Evolutionary conservation across 2,329 filamentous ascomycete species (phyloP).

Genomic region (Xylariaceae sp.): DNA sequence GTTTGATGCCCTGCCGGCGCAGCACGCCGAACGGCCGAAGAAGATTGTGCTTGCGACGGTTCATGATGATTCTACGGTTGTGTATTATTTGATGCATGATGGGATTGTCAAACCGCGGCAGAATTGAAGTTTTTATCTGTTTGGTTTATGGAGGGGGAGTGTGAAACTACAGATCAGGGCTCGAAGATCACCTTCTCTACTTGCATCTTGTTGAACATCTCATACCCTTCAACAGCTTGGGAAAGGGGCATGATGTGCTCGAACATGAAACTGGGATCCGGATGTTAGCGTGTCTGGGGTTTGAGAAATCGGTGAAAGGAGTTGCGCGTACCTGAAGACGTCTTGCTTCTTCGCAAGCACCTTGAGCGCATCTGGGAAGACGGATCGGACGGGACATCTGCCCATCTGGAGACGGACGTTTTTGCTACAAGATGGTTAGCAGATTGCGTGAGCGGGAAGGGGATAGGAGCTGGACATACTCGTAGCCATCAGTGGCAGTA

Average conservation of each 20-base stretch:
- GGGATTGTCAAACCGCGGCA: constrained; percentile 83
- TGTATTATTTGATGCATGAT: constrained; percentile 81
- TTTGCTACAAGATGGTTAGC: constrained; percentile 46
- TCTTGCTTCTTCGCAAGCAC: constrained; percentile 63
- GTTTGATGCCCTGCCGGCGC: constrained; percentile 57
- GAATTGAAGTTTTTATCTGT: constrained; percentile 48
- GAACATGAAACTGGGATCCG: constrained; percentile 58
- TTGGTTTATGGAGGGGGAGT: too few species aligned
- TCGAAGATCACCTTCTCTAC: neutral
- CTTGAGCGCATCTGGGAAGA: constrained; percentile 61
- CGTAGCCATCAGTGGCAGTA: constrained; percentile 58
- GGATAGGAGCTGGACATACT: constrained; percentile 33
- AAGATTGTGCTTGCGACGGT: constrained; percentile 66
- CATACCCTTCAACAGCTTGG: constrained; percentile 62
- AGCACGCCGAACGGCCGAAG: constrained; percentile 49
- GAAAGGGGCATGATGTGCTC: constrained; percentile 67
- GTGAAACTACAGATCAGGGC: neutral
- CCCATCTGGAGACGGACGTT: constrained; percentile 72
- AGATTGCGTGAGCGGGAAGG: neutral
- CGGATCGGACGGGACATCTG: constrained; percentile 66
- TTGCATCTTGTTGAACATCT: constrained; percentile 68
- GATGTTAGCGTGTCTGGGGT: constrained; percentile 13
- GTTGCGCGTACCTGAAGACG: constrained; percentile 53
- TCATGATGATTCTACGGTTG: constrained; percentile 75
- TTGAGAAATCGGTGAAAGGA: neutral